These are phyloP conservation scores for Rhynchospora tenuis DNA, from an alignment of 176 grass and related monocot species.

Conservation along the genomic window DNA sequence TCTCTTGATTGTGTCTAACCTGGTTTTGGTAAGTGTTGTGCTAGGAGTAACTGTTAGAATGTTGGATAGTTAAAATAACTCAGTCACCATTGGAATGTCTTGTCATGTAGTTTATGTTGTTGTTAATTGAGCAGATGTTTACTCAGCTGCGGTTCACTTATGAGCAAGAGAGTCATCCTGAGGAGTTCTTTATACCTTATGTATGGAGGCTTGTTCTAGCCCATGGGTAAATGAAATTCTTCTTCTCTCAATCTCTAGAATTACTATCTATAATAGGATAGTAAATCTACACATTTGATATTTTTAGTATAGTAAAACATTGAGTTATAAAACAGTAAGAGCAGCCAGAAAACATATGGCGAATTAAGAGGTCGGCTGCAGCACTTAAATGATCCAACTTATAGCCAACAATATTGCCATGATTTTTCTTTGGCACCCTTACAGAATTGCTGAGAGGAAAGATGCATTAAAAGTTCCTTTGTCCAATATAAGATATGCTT, in stretches of 20 bases:
- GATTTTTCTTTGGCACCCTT: neutral
- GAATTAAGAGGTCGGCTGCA: neutral
- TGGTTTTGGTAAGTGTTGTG: neutral
- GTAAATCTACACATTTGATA: neutral
- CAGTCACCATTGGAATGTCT: neutral
- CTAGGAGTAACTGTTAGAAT: neutral
- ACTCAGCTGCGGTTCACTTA: constrained; percentile 95
- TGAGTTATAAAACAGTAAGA: neutral
- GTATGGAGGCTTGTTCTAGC: constrained; percentile 88
- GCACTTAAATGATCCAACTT: neutral
- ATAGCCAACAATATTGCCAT: neutral
- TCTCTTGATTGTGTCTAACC: neutral
- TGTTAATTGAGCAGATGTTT: constrained; percentile 81
- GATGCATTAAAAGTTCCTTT: neutral
- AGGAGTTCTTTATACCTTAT: constrained; percentile 99
- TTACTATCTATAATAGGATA: neutral
- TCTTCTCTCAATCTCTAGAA: constrained; percentile 3
- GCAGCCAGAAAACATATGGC: neutral
- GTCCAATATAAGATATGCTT: neutral
- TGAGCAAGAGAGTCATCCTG: constrained; percentile 98
- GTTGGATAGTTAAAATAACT: neutral
- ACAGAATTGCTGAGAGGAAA: neutral
- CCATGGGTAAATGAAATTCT: constrained; percentile 47
- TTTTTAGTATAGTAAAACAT: neutral
- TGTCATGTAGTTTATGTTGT: neutral